phyloP scores from a whole-genome alignment of 1,284 basidiomycete species.

The Leccinum pachyderme region DNA sequence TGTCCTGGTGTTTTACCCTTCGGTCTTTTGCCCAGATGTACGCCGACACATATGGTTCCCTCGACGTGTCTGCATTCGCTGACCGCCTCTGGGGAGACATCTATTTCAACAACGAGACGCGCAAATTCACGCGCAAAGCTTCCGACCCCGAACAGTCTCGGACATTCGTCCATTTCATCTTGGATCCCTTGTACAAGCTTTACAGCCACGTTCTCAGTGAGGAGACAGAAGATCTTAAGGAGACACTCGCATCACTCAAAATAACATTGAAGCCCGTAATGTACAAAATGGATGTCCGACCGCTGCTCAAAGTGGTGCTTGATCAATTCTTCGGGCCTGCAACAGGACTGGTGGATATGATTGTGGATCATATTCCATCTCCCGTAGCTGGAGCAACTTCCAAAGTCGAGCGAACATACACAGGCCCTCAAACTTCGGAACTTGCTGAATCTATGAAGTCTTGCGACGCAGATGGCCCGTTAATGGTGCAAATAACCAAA shows the following conservation, averaged over 20 bases:
- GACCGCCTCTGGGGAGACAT: slow-evolving; percentile 97
- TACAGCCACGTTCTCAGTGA: slow-evolving; percentile 94
- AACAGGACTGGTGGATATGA: slow-evolving; percentile 89
- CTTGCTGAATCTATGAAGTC: slow-evolving; percentile 77
- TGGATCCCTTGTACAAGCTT: slow-evolving; percentile 97
- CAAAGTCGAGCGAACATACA: slow-evolving; percentile 86
- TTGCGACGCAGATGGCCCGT: slow-evolving; percentile 83
- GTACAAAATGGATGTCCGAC: slow-evolving; percentile 98
- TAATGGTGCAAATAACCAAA: slow-evolving; percentile 93
- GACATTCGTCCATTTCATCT: slow-evolving; percentile 94
- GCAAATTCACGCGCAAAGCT: slow-evolving; percentile 88
- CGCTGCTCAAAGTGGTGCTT: slow-evolving; percentile 89
- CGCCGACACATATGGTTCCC: slow-evolving; percentile 82
- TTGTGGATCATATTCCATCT: slow-evolving; percentile 86
- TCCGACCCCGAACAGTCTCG: slow-evolving; percentile 80
- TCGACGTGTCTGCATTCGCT: slow-evolving; percentile 72
- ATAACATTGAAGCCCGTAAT: slow-evolving; percentile 91
- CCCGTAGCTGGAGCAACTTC: slow-evolving; percentile 66
- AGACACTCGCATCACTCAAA: slow-evolving; percentile 76
- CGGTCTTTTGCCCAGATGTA: slow-evolving; percentile 96
- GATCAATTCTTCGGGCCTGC: slow-evolving; percentile 95
- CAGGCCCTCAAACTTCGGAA: slow-evolving; percentile 80
- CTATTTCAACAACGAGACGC: slow-evolving; percentile 81
- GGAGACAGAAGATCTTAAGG: slow-evolving; percentile 81
- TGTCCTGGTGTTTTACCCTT: slow-evolving; percentile 97